Evolutionary conservation across 805 yeast genomes (phyloP), one percentile per base, ranked within the genome.

Genomic region (Saturnispora galanensis): DNA sequence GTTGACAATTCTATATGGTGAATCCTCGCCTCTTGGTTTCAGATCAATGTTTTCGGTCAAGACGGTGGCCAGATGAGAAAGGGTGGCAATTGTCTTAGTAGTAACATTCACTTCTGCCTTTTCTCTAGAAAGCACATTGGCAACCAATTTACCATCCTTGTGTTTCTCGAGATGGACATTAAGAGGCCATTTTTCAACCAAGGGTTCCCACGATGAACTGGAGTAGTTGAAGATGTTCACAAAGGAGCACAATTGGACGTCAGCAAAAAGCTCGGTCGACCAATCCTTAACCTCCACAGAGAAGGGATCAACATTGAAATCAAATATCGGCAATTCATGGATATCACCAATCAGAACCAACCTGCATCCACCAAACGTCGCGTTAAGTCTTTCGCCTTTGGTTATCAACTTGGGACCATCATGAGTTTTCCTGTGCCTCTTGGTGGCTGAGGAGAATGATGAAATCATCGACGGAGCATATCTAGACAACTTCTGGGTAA

Each of bases 151-250:
- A 0, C 77, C 72, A 11, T 67, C 68, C 0, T 57, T 47, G 0
- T 64, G 63, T 43, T 73, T 75, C 1, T 84, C 69, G 2, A 83
- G 76, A 58, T 84, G 86, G 10, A 85, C 63, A 0, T 86, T 79
- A 41, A 90, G 68, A 6, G 86, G 81, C 84, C 95, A 84, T 0
- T 90, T 81, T 56, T 93, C 98, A 41, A 93, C 60, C 38, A 93
- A 66, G 0, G 98, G 97, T 56, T 93, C 97, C 97, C 98, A 89
- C 0, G 87, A 75, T 3, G 96, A 88, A 49, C 84, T 77, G 0
- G 96, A 76, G 59, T 89, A 89, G 59, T 88, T 88, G 68, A 84
- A 89, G 16, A 86, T 76, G 60, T 86, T 88, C 9, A 84, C 73
- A 48, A 67, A 74, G 0, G 87, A 71, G 48, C 77, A 84, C 31